Conservation (phyloP, 139 green algal genomes). For the Coccomyxa sp. region DNA sequence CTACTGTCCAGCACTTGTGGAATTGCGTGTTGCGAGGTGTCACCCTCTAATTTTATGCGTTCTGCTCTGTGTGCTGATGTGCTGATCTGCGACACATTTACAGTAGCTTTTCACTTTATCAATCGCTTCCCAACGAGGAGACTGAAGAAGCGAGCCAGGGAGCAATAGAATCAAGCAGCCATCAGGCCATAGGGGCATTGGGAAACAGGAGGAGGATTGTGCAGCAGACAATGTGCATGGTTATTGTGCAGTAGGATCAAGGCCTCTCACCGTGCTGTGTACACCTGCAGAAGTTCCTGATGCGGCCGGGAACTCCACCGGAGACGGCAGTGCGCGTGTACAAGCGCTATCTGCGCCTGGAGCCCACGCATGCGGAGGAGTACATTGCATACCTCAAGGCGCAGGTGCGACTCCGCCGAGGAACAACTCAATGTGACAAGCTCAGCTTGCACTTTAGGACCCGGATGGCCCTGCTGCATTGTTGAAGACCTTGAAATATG, state of each 20-base stretch:
- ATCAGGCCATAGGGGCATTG: too few species aligned
- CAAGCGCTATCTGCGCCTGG: constrained; percentile 93
- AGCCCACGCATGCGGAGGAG: constrained; percentile 92
- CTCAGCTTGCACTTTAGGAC: neutral
- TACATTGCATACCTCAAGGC: constrained; percentile 88
- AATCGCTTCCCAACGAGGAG: too few species aligned
- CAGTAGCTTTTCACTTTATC: too few species aligned
- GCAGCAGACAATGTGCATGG: too few species aligned
- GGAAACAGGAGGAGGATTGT: too few species aligned
- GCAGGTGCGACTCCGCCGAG: constrained; percentile 26
- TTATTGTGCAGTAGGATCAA: too few species aligned
- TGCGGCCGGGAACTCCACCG: constrained; percentile 67
- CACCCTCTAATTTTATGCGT: too few species aligned
- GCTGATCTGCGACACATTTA: too few species aligned
- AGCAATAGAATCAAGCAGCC: too few species aligned
- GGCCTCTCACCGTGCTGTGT: neutral
- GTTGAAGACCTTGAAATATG: neutral
- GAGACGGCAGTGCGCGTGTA: constrained; percentile 95
- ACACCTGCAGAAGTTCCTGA: constrained; percentile 65
- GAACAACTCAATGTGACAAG: neutral
- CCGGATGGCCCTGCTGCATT: too few species aligned
- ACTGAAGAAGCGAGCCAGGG: too few species aligned
- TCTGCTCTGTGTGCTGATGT: too few species aligned
- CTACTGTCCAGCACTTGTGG: constrained; percentile 6
- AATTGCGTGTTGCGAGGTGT: neutral